A percentile compares a stretch with the other conserved stretches of the same genome.
Evolutionary conservation across 768 basidiomycete genomes (phyloP).

Genomic region (Tulasnella sp.): DNA sequence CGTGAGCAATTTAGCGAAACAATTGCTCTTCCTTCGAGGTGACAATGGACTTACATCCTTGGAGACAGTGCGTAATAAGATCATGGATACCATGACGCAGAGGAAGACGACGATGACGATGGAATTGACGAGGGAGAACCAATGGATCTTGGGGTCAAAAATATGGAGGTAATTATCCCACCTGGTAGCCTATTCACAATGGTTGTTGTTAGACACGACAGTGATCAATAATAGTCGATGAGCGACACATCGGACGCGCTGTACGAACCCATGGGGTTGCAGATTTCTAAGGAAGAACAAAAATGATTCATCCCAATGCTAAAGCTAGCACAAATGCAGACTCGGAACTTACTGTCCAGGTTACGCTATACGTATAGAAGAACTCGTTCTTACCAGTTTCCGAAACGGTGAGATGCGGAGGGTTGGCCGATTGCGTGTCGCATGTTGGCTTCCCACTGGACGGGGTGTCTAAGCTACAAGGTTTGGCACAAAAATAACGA

Average conservation of each 20-base stretch:
- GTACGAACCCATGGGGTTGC: slow-evolving; percentile 68
- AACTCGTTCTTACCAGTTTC: slow-evolving; percentile 53
- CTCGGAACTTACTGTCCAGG: slow-evolving; percentile 63
- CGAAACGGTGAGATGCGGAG: slow-evolving; percentile 45
- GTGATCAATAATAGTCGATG: neutral
- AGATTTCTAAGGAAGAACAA: slow-evolving; percentile 47
- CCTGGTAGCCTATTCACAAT: slow-evolving; percentile 77
- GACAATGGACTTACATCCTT: slow-evolving; percentile 54
- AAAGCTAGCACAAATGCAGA: neutral
- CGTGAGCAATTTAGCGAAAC: neutral
- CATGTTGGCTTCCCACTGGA: slow-evolving; percentile 47
- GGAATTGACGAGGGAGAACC: slow-evolving; percentile 92
- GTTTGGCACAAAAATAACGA: neutral
- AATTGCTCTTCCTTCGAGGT: neutral
- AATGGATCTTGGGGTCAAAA: slow-evolving; percentile 89
- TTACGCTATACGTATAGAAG: slow-evolving; percentile 78
- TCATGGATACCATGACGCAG: slow-evolving; percentile 86
- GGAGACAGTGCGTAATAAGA: slow-evolving; percentile 74
- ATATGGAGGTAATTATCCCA: slow-evolving; percentile 97
- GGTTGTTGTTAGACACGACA: slow-evolving; percentile 12
- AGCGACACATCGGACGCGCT: neutral
- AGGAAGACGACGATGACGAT: slow-evolving; percentile 85
- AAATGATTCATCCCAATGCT: neutral
- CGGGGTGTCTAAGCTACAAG: slow-evolving; percentile 48
- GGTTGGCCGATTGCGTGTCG: slow-evolving; percentile 28